Evolutionary conservation across 768 basidiomycete genomes (phyloP).

Genomic region (Boletellus sp.): DNA sequence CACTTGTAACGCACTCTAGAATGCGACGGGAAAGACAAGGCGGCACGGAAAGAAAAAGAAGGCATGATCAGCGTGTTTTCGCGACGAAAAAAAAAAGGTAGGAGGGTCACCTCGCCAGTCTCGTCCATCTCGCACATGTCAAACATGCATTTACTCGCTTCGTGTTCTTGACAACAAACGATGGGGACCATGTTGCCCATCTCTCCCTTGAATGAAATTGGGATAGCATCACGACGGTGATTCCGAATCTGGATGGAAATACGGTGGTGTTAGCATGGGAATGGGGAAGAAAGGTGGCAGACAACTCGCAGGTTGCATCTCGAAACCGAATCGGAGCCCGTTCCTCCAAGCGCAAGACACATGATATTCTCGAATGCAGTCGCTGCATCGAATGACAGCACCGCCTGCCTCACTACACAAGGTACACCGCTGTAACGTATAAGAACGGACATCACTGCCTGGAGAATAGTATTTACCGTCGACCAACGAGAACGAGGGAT

Average conservation of each 20-base stretch:
- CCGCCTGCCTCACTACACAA: slow-evolving; percentile 73
- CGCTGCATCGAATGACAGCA: slow-evolving; percentile 78
- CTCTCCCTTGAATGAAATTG: slow-evolving; percentile 73
- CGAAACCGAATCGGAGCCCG: slow-evolving; percentile 87
- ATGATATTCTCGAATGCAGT: slow-evolving; percentile 81
- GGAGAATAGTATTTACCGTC: slow-evolving; percentile 46
- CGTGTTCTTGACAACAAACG: slow-evolving; percentile 77
- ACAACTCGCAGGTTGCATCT: slow-evolving; percentile 71
- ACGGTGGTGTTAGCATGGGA: background rate
- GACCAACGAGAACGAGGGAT: slow-evolving; percentile 71
- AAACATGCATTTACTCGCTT: slow-evolving; percentile 58
- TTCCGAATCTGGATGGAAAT: slow-evolving; percentile 59
- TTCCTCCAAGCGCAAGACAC: slow-evolving; percentile 86
- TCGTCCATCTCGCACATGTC: slow-evolving; percentile 86
- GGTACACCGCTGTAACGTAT: slow-evolving; percentile 56
- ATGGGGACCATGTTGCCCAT: slow-evolving; percentile 76
- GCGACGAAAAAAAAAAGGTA: background rate
- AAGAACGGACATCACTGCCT: slow-evolving; percentile 1
- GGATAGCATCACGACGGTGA: slow-evolving; percentile 62
- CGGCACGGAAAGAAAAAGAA: background rate
- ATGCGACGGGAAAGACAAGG: background rate
- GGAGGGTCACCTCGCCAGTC: slow-evolving; percentile 65
- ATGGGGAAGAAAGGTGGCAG: background rate
- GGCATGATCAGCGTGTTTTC: slow-evolving; percentile 9
- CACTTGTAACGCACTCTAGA: slow-evolving; percentile 83